Evolutionary conservation across 108 stramenopile genomes (phyloP).

Genomic region (Pseudonitzschia pungens): DNA sequence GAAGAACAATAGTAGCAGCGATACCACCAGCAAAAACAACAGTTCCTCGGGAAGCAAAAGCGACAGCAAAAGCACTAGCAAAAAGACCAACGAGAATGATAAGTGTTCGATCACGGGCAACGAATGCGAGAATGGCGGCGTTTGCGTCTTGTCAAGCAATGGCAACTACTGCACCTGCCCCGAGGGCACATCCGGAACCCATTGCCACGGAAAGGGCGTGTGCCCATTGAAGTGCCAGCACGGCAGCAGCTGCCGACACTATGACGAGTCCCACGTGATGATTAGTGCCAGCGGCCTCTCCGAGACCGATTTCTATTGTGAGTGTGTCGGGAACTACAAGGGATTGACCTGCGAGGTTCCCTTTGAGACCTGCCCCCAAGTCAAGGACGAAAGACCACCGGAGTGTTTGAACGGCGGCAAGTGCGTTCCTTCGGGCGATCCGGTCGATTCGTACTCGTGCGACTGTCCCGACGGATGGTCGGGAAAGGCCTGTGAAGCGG

Average conservation of each 20-base stretch:
- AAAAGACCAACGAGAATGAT: too few species aligned
- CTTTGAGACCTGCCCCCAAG: background rate
- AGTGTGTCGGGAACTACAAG: background rate
- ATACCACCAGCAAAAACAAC: too few species aligned
- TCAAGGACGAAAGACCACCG: background rate
- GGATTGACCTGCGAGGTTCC: background rate
- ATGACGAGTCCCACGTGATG: background rate
- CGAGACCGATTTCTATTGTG: background rate
- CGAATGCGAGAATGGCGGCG: background rate
- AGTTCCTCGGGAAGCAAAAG: too few species aligned
- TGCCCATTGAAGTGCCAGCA: background rate
- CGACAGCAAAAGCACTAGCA: too few species aligned
- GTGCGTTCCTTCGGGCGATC: background rate
- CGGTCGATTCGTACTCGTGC: background rate
- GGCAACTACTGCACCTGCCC: background rate
- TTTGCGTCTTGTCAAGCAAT: background rate
- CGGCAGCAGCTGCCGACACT: background rate
- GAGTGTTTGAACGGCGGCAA: background rate
- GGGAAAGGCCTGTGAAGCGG: background rate
- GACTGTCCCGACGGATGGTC: background rate
- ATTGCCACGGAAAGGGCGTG: background rate
- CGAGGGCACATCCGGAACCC: conserved; percentile 3
- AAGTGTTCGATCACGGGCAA: background rate
- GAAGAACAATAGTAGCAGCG: too few species aligned
- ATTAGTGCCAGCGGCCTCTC: background rate